phyloP scores from a whole-genome alignment of 148 eudicot species.

The Chenopodium berlandieri region DNA sequence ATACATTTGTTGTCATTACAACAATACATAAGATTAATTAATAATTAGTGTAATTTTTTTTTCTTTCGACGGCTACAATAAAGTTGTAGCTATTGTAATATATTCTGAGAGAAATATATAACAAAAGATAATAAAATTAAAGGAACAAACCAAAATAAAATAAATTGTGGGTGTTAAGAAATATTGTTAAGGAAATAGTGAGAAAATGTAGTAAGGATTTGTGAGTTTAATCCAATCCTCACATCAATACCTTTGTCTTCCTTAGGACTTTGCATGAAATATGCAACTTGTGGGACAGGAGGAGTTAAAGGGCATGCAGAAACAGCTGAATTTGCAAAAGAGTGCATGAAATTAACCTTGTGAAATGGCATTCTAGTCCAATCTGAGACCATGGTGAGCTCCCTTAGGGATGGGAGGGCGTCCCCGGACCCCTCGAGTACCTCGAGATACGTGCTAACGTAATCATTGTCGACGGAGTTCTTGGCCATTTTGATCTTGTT shows the following conservation, averaged over 20 bases:
- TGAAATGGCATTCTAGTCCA: slow-evolving; percentile 37
- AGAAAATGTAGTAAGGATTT: slow-evolving; percentile 23
- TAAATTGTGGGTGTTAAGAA: slow-evolving; percentile 13
- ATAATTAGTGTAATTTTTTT: too few relatives aligned
- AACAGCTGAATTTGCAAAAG: slow-evolving; percentile 9
- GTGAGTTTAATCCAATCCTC: slow-evolving; percentile 31
- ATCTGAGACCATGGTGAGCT: slow-evolving; percentile 37
- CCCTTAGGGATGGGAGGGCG: slow-evolving; percentile 32
- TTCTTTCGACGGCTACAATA: background rate
- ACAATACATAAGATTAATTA: too few relatives aligned
- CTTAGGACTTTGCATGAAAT: slow-evolving; percentile 34
- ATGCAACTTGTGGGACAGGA: slow-evolving; percentile 36
- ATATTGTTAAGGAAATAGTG: slow-evolving; percentile 32
- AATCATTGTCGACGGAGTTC: slow-evolving; percentile 24
- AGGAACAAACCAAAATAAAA: background rate
- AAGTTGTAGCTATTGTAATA: background rate
- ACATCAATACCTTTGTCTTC: slow-evolving; percentile 37
- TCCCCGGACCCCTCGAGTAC: slow-evolving; percentile 36
- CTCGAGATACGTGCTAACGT: slow-evolving; percentile 28
- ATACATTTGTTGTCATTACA: too few relatives aligned
- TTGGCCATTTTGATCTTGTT: slow-evolving; percentile 33
- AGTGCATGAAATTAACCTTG: slow-evolving; percentile 24
- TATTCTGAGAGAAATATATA: background rate
- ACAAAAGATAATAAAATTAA: background rate
- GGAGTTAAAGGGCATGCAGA: slow-evolving; percentile 26